Conservation (phyloP, 179 eudicot genomes). For the Carnegiea gigantea region DNA sequence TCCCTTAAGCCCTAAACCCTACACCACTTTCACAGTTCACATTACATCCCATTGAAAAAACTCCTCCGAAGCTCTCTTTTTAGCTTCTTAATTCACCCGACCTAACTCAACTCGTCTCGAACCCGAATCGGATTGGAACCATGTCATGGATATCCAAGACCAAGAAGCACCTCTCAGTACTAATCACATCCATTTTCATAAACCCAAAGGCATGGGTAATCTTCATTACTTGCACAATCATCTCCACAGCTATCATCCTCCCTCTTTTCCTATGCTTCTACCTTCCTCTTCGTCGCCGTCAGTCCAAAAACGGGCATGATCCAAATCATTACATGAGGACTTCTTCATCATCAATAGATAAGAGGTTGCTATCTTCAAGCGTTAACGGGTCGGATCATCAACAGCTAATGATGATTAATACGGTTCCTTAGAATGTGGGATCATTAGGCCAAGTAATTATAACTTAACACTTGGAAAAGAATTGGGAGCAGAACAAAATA, state of each 20-base stretch:
- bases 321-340: not conserved
- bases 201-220: conserved; percentile 35
- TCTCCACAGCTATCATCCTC: not conserved
- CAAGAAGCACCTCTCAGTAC: not conserved
- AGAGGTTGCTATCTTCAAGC: conserved; percentile 32
- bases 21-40: not conserved
- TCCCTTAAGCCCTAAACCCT: not conserved
- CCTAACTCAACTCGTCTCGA: not conserved
- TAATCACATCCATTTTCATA: conserved; percentile 9
- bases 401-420: conserved; percentile 14
- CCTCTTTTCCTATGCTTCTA: conserved; percentile 9
- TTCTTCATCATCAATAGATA: conserved; percentile 16
- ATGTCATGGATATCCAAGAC: not conserved
- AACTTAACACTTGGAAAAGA: not conserved
- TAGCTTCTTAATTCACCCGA: not conserved
- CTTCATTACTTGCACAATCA: conserved; percentile 19
- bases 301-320: conserved; percentile 1
- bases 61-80: not conserved
- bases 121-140: not conserved
- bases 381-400: conserved; percentile 17
- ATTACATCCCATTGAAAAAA: not conserved
- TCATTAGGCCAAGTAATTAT: not conserved
- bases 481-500: not conserved
- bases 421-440: conserved; percentile 12
- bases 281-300: conserved; percentile 6